Evolutionary conservation across 1,139 yeast genomes (phyloP), one percentile per base, ranked within the genome.

Genomic region (Suzukiozyma palmioleophila): DNA sequence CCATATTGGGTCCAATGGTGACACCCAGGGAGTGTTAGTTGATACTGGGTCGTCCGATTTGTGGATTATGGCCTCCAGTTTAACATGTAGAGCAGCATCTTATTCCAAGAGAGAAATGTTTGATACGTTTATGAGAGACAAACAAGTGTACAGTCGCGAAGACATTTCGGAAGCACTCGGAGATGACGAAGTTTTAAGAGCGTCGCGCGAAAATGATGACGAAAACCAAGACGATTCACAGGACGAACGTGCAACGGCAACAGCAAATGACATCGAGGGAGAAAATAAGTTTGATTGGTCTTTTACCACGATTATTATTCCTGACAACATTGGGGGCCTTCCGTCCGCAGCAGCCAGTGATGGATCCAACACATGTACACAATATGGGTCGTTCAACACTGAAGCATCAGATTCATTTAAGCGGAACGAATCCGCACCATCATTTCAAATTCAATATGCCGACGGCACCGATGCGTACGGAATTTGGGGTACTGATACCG

Each of bases 381-480:
- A 53, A 6, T 57, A 58, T 42, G 77, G 77, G 2, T 63, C 74
- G 2, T 69, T 69, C 49, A 53, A 60, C 41, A 66, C 72, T 13
- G 62, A 46, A 2, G 44, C 48, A 6, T 66, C 73, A 3, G 55
- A 52, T 36, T 38, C 69, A 1, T 69, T 66, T 54, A 47, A 52
- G n/a, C 39, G 45, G 31, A 71, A 70, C 47, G 24, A 40, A 35
- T 52, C 71, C 2, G 69, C 69, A 3, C 56, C 62, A 2, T 43
- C 44, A 1, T 71, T 71, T 45, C 13, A 35, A 37, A 84, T 84
- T 49, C 44, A 61, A 25, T 86, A 86, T 51, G 90, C 81, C 26
- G 95, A 85, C 56, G 54, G 58, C 7, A 69, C 86, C 21, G 66
- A 57, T 50, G 88, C 90, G 2, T 45, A 52, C 7, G 95, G 95